A percentile compares a stretch with the other conserved stretches of the same genome.
Evolutionary conservation across 2,329 filamentous ascomycete genomes (phyloP).

Genomic region (Ophiostoma angusticollis): DNA sequence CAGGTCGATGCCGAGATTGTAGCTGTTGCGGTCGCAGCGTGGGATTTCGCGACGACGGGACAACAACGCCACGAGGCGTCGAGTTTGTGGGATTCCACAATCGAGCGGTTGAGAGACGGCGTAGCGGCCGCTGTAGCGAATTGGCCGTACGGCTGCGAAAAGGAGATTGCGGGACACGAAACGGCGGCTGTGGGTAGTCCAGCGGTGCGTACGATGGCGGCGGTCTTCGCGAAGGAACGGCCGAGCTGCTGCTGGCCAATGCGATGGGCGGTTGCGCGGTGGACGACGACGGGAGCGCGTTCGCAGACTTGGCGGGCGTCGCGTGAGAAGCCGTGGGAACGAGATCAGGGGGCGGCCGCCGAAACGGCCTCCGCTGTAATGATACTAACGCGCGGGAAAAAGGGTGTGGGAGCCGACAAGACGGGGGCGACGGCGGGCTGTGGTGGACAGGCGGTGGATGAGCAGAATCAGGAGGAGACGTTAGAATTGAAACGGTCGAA

Average conservation of each 20-base stretch:
- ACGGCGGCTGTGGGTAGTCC: constrained; percentile 12
- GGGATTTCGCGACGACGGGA: constrained; percentile 1
- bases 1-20: not conserved
- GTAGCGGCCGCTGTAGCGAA: constrained; percentile 18
- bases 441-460: not conserved
- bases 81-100: constrained; percentile 52
- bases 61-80: constrained; percentile 32
- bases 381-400: constrained; percentile 1
- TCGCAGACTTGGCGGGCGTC: constrained; percentile 15
- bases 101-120: constrained; percentile 33
- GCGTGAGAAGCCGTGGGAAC: constrained; percentile 38
- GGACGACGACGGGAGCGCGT: constrained; percentile 4
- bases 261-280: constrained; percentile 4
- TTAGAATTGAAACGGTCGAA: not conserved
- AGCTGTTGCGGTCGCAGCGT: not conserved
- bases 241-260: too few relatives aligned
- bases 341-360: constrained; percentile 29
- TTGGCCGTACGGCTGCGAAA: constrained; percentile 31
- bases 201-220: constrained; percentile 13
- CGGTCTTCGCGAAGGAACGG: not conserved
- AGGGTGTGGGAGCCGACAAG: not conserved
- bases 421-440: not conserved
- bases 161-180: constrained; percentile 22
- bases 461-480: not conserved
- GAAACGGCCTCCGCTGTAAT: constrained; percentile 29